Base-by-base conservation (phyloP, 2,329 filamentous ascomycete species). In the Claviceps cyperi region DNA sequence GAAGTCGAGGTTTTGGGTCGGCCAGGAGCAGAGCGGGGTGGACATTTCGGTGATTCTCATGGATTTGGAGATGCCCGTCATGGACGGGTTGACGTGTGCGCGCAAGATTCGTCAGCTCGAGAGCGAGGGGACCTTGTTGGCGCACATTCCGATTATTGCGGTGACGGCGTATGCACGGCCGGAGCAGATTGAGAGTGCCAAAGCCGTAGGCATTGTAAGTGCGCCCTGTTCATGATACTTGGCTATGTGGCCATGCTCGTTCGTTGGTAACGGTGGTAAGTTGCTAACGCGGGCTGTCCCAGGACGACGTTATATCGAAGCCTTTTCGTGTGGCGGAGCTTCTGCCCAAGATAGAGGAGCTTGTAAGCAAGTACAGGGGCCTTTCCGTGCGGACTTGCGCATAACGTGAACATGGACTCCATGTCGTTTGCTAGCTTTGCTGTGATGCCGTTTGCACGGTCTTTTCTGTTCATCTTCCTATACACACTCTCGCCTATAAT, bases 31-130 rank as follows among this genome's bases (percentile, higher is more conserved):
- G 15, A 64, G 69, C 14, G 73, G 73, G 2, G 64, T 72, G 8
- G 73, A 80, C 46, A 73, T 86, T 22, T 78, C 79, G 8, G 72
- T 88, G 44, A 81, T 90, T 13, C 64, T 90, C 5, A 88, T 90
- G 84, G 86, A 90, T 60, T 72, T 88, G 46, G 84, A 89, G 59
- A 90, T 90, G 85, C 85, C 85, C 1, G 75, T 88, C 43, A 89
- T 89, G 85, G 84, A 90, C 58, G 86, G 86, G 37, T 77, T 86
- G 64, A 83, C 83, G 2, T 87, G 84, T 54, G 81, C 84, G 13
- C 72, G 75, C 41, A 76, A 71, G 52, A 88, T 91, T 49, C 75
- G 86, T 17, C 75, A 83, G 52, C 69, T 86, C 17, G 83, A 90
- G 61, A 68, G 66, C 46, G 71, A 77, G 49, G 78, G 79, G 19